phyloP scores from a whole-genome alignment of 2,329 filamentous ascomycete species.

The Harringtonia aguacate region DNA sequence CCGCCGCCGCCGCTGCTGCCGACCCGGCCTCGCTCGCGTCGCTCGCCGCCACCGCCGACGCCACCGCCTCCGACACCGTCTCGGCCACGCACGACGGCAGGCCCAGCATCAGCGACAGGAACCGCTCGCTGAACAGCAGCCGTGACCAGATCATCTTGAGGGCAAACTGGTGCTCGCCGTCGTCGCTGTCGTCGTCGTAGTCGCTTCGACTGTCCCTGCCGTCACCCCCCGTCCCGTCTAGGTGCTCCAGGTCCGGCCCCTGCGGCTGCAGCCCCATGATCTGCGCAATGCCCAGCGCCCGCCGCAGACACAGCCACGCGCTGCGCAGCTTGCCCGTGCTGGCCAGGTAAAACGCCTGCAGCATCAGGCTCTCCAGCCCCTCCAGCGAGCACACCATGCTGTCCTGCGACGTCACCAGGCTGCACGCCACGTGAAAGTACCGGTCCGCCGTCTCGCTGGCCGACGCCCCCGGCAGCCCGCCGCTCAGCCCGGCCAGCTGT shows the following conservation, averaged over 20 bases:
- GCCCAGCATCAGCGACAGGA: conserved; percentile 32
- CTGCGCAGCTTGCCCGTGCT: conserved; percentile 33
- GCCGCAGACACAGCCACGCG: conserved; percentile 31
- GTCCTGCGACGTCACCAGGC: conserved; percentile 31
- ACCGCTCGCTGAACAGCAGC: conserved; percentile 29
- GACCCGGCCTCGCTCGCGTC: no score
- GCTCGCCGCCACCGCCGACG: no score
- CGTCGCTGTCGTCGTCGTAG: no score
- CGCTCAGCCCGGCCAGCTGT: no score
- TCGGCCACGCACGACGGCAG: conserved; percentile 23
- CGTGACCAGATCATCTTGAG: conserved; percentile 29
- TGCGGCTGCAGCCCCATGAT: neutral
- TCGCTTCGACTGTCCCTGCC: no score
- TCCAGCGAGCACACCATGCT: conserved; percentile 30
- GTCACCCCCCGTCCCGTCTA: no score
- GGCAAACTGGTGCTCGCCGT: conserved; percentile 16
- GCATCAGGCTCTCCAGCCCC: conserved; percentile 35
- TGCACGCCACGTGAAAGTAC: conserved; percentile 10
- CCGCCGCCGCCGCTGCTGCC: neutral
- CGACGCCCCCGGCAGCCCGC: conserved; percentile 14
- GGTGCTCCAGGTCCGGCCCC: conserved; percentile 11
- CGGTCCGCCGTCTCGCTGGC: conserved; percentile 11
- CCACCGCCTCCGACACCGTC: neutral
- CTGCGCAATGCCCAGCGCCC: conserved; percentile 23
- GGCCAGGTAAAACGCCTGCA: conserved; percentile 32